Evolutionary conservation across 2,329 filamentous ascomycete species (phyloP).

Genomic region (Ceratocystis colombiana): DNA sequence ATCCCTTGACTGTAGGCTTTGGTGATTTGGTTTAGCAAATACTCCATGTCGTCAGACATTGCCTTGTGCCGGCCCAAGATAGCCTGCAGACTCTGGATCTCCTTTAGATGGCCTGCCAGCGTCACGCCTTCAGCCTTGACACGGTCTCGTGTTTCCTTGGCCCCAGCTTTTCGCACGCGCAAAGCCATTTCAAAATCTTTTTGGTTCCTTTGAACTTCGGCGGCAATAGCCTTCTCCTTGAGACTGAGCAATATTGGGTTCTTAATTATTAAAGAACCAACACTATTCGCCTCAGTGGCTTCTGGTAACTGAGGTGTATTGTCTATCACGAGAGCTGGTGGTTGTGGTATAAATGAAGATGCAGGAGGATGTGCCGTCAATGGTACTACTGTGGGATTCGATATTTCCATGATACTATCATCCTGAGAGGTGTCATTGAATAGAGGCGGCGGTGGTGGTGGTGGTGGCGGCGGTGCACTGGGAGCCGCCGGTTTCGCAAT

Average conservation of each 20-base stretch:
- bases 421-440: slow-evolving; percentile 8
- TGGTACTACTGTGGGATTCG: neutral
- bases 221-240: slow-evolving; percentile 35
- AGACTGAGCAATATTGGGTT: slow-evolving; percentile 32
- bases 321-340: slow-evolving; percentile 4
- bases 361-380: slow-evolving; percentile 7
- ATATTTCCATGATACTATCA: slow-evolving; percentile 7
- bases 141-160: slow-evolving; percentile 37
- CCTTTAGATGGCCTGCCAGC: slow-evolving; percentile 39
- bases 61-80: slow-evolving; percentile 38
- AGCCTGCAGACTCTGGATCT: slow-evolving; percentile 35
- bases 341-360: slow-evolving; percentile 13
- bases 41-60: slow-evolving; percentile 38
- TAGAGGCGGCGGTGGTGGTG: slow-evolving; percentile 10
- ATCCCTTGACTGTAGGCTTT: slow-evolving; percentile 43
- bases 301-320: slow-evolving; percentile 17
- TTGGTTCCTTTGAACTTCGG: slow-evolving; percentile 40
- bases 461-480: slow-evolving; percentile 8
- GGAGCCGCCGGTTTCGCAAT: slow-evolving; percentile 7
- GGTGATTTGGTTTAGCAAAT: slow-evolving; percentile 39
- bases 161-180: slow-evolving; percentile 36
- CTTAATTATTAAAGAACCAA: slow-evolving; percentile 29
- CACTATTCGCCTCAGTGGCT: slow-evolving; percentile 25
- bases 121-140: slow-evolving; percentile 44
- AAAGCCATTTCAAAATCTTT: slow-evolving; percentile 41